phyloP scores from a whole-genome alignment of 768 basidiomycete species.

The Psilocybe tampanensis region DNA sequence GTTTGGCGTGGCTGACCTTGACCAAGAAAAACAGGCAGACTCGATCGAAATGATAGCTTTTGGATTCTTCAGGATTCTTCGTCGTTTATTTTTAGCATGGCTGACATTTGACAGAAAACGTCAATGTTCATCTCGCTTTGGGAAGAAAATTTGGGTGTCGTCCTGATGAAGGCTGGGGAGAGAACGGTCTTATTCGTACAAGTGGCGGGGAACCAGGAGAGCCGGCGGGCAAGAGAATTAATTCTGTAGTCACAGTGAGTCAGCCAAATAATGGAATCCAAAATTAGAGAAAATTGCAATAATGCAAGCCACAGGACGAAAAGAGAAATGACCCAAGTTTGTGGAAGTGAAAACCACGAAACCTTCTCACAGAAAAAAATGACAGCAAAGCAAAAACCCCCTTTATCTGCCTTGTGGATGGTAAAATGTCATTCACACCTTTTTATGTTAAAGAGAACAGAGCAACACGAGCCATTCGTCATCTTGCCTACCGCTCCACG shows the following conservation, averaged over 20 bases:
- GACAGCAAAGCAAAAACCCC: too few relatives aligned
- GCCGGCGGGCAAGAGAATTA: not conserved
- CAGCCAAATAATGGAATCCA: not conserved
- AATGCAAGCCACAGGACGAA: too few relatives aligned
- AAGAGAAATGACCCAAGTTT: too few relatives aligned
- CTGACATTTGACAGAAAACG: not conserved
- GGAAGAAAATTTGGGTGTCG: not conserved
- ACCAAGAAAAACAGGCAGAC: too few relatives aligned
- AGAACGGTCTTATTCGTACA: not conserved
- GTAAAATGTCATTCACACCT: not conserved
- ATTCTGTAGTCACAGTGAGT: not conserved
- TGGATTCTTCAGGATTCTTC: not conserved
- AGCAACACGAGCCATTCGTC: conserved; percentile 8
- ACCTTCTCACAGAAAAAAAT: too few relatives aligned
- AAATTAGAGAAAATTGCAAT: not conserved
- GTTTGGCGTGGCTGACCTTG: not conserved
- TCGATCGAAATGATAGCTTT: not conserved
- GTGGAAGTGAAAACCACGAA: too few relatives aligned
- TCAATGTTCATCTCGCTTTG: not conserved
- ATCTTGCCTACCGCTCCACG: too few relatives aligned
- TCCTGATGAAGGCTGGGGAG: not conserved
- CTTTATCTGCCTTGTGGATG: too few relatives aligned
- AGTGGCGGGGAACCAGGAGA: not conserved
- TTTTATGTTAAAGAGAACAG: too few relatives aligned
- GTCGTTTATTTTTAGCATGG: not conserved